Conservation (phyloP, 352 stramenopile species). For the Blastocystis sp. region DNA sequence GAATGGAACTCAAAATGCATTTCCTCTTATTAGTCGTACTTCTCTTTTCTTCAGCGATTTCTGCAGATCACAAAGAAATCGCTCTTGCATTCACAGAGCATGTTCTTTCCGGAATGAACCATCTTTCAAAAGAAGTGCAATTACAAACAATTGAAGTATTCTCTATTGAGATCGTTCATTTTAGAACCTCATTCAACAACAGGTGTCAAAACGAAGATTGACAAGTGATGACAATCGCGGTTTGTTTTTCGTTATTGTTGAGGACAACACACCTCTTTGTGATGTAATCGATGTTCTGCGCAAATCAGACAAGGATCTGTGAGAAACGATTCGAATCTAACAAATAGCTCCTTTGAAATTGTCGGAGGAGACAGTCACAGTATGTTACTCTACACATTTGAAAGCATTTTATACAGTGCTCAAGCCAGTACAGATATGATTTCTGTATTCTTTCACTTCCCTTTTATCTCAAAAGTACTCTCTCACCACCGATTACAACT, state of each 20-base stretch:
- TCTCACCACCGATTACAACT: neutral
- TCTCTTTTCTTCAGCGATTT: neutral
- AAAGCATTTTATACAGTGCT: neutral
- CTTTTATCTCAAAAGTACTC: neutral
- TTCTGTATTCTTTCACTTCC: neutral
- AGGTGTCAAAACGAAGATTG: neutral
- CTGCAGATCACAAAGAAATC: neutral
- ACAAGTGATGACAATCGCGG: neutral
- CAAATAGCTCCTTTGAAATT: neutral
- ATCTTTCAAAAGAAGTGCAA: conserved; percentile 7
- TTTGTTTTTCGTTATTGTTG: conserved; percentile 5
- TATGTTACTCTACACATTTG: neutral
- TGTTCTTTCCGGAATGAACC: conserved; percentile 38
- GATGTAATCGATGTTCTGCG: neutral
- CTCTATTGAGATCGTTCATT: neutral
- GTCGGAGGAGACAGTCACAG: conserved; percentile 14
- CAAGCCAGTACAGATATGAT: neutral
- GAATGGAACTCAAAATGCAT: neutral
- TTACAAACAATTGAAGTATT: conserved; percentile 12
- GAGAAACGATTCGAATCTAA: neutral
- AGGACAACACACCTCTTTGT: neutral
- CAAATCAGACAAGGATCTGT: neutral
- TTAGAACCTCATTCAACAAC: conserved; percentile 17
- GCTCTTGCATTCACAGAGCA: neutral
- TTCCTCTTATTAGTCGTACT: neutral